Evolutionary conservation across 2,329 filamentous ascomycete species (phyloP).

Genomic region (Epichloe gansuensis): DNA sequence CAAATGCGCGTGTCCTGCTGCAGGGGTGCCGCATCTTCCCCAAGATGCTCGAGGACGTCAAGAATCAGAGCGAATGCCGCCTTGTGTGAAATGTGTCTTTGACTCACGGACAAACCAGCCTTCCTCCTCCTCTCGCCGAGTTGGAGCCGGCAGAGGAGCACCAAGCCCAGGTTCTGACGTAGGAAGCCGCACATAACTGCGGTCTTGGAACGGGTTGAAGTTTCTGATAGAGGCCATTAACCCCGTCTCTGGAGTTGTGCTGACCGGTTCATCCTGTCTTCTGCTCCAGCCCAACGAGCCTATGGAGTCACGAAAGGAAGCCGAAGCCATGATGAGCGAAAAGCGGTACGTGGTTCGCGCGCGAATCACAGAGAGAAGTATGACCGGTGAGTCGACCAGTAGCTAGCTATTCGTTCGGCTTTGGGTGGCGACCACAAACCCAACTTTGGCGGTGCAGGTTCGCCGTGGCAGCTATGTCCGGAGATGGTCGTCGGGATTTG

Average conservation of each 20-base stretch:
- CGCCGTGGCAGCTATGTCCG: neutral
- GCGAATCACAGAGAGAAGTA: neutral
- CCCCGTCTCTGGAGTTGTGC: constrained; percentile 56
- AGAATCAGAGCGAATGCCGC: neutral
- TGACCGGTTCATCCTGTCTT: constrained; percentile 67
- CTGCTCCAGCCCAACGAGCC: constrained; percentile 92
- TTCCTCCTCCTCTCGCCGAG: constrained; percentile 84
- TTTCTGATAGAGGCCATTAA: constrained; percentile 72
- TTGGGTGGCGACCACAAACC: constrained; percentile 1
- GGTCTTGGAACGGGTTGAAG: constrained; percentile 74
- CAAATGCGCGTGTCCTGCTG: constrained; percentile 34
- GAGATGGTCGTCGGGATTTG: constrained; percentile 4
- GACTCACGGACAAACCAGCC: constrained; percentile 89
- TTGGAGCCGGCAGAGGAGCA: constrained; percentile 75
- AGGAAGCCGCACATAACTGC: constrained; percentile 83
- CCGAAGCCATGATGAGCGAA: constrained; percentile 58
- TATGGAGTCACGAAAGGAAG: constrained; percentile 86
- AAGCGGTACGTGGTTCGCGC: neutral
- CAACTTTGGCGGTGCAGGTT: neutral
- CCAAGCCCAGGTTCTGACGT: constrained; percentile 64
- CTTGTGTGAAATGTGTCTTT: constrained; percentile 1
- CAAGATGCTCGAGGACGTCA: constrained; percentile 12
- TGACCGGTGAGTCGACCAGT: neutral
- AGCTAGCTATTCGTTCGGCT: neutral
- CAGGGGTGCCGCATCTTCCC: constrained; percentile 25